phyloP scores from a whole-genome alignment of 257 asterid species.

The Striga asiatica region DNA sequence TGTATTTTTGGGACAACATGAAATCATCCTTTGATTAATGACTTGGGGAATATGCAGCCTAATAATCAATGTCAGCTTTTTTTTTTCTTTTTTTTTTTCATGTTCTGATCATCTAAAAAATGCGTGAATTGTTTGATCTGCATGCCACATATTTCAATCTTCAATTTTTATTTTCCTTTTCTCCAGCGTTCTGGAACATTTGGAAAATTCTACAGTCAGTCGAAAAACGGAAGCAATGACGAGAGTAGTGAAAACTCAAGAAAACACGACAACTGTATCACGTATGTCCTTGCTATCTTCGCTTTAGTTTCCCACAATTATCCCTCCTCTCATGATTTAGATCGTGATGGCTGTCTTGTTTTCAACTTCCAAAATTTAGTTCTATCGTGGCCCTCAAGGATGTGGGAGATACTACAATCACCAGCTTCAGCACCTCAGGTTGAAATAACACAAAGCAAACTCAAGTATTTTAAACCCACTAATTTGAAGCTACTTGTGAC shows the following conservation, averaged over 20 bases:
- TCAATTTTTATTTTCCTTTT: background rate
- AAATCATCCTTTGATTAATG: background rate
- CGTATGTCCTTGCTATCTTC: constrained; percentile 30
- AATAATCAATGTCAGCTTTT: background rate
- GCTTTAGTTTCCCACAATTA: background rate
- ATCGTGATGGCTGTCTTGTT: constrained; percentile 2
- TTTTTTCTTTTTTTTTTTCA: too few relatives aligned
- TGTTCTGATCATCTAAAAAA: too few relatives aligned
- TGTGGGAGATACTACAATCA: constrained; percentile 30
- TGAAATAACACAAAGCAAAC: constrained; percentile 12
- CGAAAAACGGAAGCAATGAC: constrained; percentile 54
- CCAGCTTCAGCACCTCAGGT: constrained; percentile 92
- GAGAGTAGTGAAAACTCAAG: constrained; percentile 47
- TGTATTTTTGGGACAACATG: background rate
- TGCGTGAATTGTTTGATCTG: background rate
- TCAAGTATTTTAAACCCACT: background rate
- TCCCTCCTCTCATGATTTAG: background rate
- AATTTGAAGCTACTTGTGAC: background rate
- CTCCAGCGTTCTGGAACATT: constrained; percentile 74
- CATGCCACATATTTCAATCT: background rate
- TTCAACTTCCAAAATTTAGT: constrained; percentile 28
- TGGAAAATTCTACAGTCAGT: constrained; percentile 84
- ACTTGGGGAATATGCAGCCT: background rate
- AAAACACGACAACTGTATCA: constrained; percentile 70
- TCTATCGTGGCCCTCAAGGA: constrained; percentile 57